Evolutionary conservation across 179 eudicot genomes (phyloP).

Genomic region (Silene vulgaris): DNA sequence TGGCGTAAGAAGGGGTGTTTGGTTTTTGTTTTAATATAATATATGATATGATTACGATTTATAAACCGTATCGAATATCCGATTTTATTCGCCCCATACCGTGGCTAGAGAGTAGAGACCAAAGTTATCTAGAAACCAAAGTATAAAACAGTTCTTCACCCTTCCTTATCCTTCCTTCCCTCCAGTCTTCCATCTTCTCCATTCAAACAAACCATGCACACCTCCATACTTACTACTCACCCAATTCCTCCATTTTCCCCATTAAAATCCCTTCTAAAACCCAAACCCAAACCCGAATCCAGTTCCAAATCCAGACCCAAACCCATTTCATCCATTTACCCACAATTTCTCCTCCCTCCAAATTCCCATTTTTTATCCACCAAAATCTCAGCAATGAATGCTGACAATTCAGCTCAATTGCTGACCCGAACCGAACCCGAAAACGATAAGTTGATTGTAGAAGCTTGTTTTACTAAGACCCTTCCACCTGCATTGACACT

Average conservation of each 20-base stretch:
- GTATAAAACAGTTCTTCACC: background rate
- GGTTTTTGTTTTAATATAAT: too few relatives aligned
- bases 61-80: too few relatives aligned
- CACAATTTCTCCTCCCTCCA: slow-evolving; percentile 1
- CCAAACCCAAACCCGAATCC: slow-evolving; percentile 15
- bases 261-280: slow-evolving; percentile 9
- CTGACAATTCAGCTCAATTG: background rate
- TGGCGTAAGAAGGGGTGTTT: too few relatives aligned
- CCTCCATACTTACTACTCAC: background rate
- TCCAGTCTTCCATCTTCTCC: background rate
- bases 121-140: too few relatives aligned
- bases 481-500: slow-evolving; percentile 78
- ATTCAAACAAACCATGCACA: slow-evolving; percentile 22
- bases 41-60: too few relatives aligned
- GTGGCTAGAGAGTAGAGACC: too few relatives aligned
- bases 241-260: slow-evolving; percentile 15
- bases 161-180: slow-evolving; percentile 8
- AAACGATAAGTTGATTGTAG: slow-evolving; percentile 31
- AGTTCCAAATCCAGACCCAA: slow-evolving; percentile 18
- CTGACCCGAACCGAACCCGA: slow-evolving; percentile 12
- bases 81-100: too few relatives aligned
- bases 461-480: slow-evolving; percentile 44
- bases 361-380: background rate
- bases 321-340: slow-evolving; percentile 8
- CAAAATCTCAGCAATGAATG: slow-evolving; percentile 10